Evolutionary conservation across 352 stramenopile species (phyloP).

Genomic region (Pythium brachiatum): DNA sequence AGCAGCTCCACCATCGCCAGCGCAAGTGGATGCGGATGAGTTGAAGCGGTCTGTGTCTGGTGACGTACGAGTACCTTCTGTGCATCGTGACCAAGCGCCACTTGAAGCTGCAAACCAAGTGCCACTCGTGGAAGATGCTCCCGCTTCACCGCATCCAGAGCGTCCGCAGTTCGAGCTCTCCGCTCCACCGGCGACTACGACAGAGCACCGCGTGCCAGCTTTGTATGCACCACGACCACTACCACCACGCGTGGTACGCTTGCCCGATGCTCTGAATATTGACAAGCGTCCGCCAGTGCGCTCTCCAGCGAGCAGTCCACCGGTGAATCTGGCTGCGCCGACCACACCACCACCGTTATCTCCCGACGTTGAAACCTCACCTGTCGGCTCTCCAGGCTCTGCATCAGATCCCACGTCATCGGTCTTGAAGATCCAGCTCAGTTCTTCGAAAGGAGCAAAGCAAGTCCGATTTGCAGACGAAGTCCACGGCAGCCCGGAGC

Average conservation of each 20-base stretch:
- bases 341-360: background rate
- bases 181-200: background rate
- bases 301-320: background rate
- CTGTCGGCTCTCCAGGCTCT: background rate
- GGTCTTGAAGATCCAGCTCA: background rate
- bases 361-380: background rate
- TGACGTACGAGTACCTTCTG: too few species aligned
- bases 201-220: background rate
- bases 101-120: too few species aligned
- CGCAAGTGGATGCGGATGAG: too few species aligned
- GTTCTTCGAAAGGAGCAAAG: conserved; percentile 1
- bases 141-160: background rate
- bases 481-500: background rate
- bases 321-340: background rate
- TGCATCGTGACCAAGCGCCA: too few species aligned
- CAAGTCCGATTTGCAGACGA: conserved; percentile 8
- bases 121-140: too few species aligned
- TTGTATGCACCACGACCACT: background rate
- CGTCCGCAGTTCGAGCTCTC: background rate
- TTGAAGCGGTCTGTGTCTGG: too few species aligned
- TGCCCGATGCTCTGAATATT: background rate
- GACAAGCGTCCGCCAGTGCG: background rate
- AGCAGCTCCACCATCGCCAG: background rate
- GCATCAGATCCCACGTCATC: background rate
- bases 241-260: background rate